Evolutionary conservation across 108 stramenopile species (phyloP), one percentile per base, ranked within the genome.

Genomic region (Nitzschia sp.): DNA sequence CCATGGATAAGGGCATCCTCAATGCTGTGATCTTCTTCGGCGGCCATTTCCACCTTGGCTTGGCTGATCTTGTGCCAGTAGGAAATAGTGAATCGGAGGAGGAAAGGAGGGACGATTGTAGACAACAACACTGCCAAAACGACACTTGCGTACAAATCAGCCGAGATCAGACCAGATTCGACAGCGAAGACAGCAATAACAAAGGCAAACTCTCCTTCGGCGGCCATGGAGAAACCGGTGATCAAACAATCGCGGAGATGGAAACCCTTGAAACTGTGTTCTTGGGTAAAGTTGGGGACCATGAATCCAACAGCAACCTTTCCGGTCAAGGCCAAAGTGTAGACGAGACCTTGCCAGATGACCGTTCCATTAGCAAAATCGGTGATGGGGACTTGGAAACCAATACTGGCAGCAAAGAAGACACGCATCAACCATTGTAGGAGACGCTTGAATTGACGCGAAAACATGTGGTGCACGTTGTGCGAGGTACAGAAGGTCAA

Each of bases 391-490:
- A 88, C 86, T 60, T 86, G 84, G 52, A 90, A 90, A 9, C 87
- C 87, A 74, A 88, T 88, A 56, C 77, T 81, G 22, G 86, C 85
- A 29, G 89, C 87, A 70, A 93, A 93, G 80, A 93, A 93, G 41
- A 93, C 82, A 11, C 86, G 71, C 87, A 93, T 85, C 39, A 93
- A 81, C 89, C 92, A 93, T 46, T 86, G 86, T 22, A 89, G 43
- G 41, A 93, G n/a, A 10, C 92, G 83, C 50, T 93, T 90, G 69
- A 90, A 88, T 78, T 93, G 92, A 40, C 69, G 65, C 3, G 81
- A 84, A 68, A 86, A 93, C 7, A 48, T 24, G 20, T 58, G 70
- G 53, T 87, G 87, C n/a, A 89, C 67, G 19, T 72, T 81, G 60
- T 87, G 76, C 20, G 66, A 80, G 38, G 71, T 56, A 65, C 89